Evolutionary conservation across 768 basidiomycete species (phyloP), one percentile per base, ranked within the genome.

Genomic region (Lactifluus volemus): DNA sequence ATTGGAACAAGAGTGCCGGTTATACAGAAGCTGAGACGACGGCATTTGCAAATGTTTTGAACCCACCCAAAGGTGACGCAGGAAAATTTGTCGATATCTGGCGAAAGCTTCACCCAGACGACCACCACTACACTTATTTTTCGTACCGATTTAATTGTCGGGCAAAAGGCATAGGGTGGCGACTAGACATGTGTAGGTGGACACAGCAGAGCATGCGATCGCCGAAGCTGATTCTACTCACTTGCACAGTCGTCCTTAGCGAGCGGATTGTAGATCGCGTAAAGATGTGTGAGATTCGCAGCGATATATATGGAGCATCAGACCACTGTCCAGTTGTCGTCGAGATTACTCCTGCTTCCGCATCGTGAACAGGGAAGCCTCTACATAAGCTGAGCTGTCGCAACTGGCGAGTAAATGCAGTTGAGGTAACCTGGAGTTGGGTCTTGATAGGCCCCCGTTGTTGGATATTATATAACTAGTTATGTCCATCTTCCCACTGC

Each of bases 1-100:
- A 92, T 68, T 92, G 89, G 89, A 92, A 94, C 72, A 94, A 94
- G 70, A 84, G 87, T 0, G 76, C 92, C 2, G 92, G 92, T 0
- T 90, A 91, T 70, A 94, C 92, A 0, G 83, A 89, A 68, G 83
- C 79, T 8, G 92, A 95, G 73, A 91, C 87, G 10, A 79, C 83
- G 5, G 83, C 86, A 0, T 93, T 87, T 71, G 81, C 79, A 58
- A 78, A 80, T 17, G 84, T 93, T 49, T 77, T 95, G 0, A 73
- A 80, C 51, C 77, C 85, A 6, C 73, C 82, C 5, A 71, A 73
- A 4, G 67, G 74, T 5, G 59, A 65, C 39, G 73, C 67, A 25
- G 71, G 54, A 45, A 72, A 70, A 69, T 88, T 94, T 55, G 77
- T 89, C 48, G 92, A 95, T 66, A 74, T 91, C 42, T 95, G 92